Evolutionary conservation across 148 eudicot species (phyloP).

Genomic region (Rhododendron molle): DNA sequence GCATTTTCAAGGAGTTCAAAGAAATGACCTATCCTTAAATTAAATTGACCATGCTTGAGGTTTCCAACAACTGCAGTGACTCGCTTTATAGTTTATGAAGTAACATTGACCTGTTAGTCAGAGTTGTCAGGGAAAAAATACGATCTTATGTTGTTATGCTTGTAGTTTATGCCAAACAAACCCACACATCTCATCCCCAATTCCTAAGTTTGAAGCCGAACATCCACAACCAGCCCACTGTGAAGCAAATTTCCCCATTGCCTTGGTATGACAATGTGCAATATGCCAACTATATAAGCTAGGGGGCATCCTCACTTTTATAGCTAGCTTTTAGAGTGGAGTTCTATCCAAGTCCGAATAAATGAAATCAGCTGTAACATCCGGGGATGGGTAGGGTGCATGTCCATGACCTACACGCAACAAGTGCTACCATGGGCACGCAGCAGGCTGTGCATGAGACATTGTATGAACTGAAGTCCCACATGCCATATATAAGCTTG

Average conservation of each 20-base stretch:
- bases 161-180: neutral
- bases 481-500: neutral
- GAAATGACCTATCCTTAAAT: neutral
- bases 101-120: neutral
- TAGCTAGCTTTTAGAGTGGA: neutral
- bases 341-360: neutral
- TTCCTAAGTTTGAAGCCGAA: neutral
- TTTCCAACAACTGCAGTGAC: neutral
- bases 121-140: neutral
- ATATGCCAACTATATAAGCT: neutral
- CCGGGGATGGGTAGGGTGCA: neutral
- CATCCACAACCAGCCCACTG: neutral
- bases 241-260: neutral
- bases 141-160: neutral
- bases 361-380: neutral
- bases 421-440: neutral
- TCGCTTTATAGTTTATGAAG: neutral
- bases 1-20: neutral
- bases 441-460: neutral
- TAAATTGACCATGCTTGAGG: neutral
- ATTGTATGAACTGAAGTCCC: neutral
- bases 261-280: neutral
- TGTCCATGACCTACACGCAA: neutral
- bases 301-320: neutral
- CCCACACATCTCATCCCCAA: neutral